Evolutionary conservation across 148 eudicot genomes (phyloP), one percentile per base, ranked within the genome.

Genomic region (Amaranthus hypochondriacus): DNA sequence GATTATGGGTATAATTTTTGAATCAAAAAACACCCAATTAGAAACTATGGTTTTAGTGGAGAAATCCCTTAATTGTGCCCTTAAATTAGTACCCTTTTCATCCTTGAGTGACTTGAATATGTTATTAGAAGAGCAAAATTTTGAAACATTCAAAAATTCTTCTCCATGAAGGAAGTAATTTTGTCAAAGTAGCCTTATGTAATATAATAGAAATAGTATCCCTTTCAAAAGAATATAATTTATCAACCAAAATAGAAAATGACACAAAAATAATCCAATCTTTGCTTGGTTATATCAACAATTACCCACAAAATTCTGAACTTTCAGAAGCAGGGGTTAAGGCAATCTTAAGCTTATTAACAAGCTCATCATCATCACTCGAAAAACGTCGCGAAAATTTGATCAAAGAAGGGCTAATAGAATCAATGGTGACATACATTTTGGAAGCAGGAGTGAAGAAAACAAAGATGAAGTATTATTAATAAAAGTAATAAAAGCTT

Each of bases 121-220:
- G 73, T 59, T 89, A 7, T 73, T 76, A 69, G 78, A 84, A 46
- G 87, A 81, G 61, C 66, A 83, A 54, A 83, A 79, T 46, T 80
- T 82, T 70, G 80, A 68, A 56, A 68, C 9, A 50, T 89, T 87
- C 70, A 57, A 74, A 74, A 62, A 47, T 63, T 48, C 70, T 89
- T 18, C 75, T 87, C 21, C 70, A 79, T 62, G 58, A 86, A 1
- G 89, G 86, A 62, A 84, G 72, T 56, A 12, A 47, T 7, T 7
- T 67, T 46, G 83, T 85, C 81, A 89, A 89, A 81, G 75, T 54
- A 60, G 65, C 73, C 11, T 76, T 89, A 56, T 87, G 89, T 64
- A 81, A 81, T 6, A 43, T 87, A 14, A 67, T 89, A 44, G 83
- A 84, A 61, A 81, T 76, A 48, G 78, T 84, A 65, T 66, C 48